Conservation (phyloP, 129 eudicot genomes). For the Dittrichia graveolens region DNA sequence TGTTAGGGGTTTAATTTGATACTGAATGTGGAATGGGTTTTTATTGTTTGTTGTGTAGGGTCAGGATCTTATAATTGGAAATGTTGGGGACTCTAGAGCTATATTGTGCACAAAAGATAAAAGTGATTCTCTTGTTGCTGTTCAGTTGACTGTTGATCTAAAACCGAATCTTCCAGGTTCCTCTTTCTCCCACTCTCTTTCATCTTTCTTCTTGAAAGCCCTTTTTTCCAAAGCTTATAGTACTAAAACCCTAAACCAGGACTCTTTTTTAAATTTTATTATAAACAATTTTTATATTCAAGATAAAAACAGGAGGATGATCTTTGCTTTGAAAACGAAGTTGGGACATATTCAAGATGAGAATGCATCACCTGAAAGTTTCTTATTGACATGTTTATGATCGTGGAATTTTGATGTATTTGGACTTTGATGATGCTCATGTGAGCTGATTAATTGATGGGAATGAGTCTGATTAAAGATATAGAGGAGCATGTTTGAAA, state of each 20-base stretch:
- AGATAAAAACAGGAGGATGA: too few species aligned
- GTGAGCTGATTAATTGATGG: too few species aligned
- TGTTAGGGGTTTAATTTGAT: slow-evolving; percentile 16
- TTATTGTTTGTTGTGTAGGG: slow-evolving; percentile 52
- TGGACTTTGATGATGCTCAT: too few species aligned
- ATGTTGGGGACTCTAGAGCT: slow-evolving; percentile 85
- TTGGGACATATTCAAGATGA: too few species aligned
- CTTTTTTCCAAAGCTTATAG: neutral
- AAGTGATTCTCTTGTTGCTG: slow-evolving; percentile 48
- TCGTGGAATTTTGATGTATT: too few species aligned
- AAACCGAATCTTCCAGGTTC: slow-evolving; percentile 87
- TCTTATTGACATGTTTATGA: too few species aligned
- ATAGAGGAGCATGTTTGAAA: too few species aligned
- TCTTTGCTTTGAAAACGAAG: too few species aligned
- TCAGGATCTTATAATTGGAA: slow-evolving; percentile 73
- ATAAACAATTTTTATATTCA: too few species aligned
- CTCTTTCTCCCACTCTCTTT: slow-evolving; percentile 17
- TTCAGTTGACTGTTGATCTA: slow-evolving; percentile 82
- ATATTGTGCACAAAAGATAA: slow-evolving; percentile 65
- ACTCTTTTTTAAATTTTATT: too few species aligned
- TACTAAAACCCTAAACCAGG: neutral
- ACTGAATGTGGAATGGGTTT: slow-evolving; percentile 13
- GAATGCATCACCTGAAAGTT: too few species aligned
- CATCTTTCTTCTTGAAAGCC: neutral
- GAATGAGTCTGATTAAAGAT: too few species aligned